Conservation (phyloP, 306 rosid genomes). For the apple (Malus domestica) region ASM211411v1 NC_041790.1:26729501-26730000, state of each 20-base stretch:
- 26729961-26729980: not conserved
- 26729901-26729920: not conserved
- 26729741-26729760: not conserved
- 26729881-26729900: not conserved
- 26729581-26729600: not conserved
- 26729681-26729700: not conserved
- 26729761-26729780: not conserved
- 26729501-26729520: constrained; percentile 79
- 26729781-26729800: not conserved
- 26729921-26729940: not conserved
- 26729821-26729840: not conserved
- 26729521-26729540: constrained; percentile 84
- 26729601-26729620: not conserved
- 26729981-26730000: not conserved
- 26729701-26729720: not conserved
- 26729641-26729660: not conserved
- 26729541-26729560: constrained; percentile 98
- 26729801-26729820: not conserved
- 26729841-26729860: not conserved
- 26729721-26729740: not conserved
- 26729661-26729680: not conserved
- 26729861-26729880: not conserved
- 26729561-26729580: constrained; percentile 59
- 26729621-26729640: not conserved
- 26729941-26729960: not conserved